phyloP scores from a whole-genome alignment of 306 rosid species.

The Lathyrus aphaca region DNA sequence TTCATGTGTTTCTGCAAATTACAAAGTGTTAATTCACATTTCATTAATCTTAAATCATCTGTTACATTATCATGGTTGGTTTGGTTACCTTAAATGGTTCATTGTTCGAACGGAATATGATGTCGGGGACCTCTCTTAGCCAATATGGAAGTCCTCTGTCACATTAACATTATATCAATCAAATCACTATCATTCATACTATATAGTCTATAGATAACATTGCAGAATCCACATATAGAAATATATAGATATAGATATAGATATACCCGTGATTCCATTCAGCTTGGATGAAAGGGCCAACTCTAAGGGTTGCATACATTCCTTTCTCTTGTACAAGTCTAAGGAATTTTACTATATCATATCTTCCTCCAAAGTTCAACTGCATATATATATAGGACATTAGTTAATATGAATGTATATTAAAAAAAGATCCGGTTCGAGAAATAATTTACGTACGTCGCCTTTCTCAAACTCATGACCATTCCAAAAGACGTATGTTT shows the following conservation, averaged over 20 bases:
- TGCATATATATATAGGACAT: slow-evolving; percentile 34
- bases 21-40: background rate
- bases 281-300: slow-evolving; percentile 98
- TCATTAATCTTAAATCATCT: background rate
- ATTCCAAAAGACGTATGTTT: slow-evolving; percentile 94
- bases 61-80: background rate
- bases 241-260: slow-evolving; percentile 28
- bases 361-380: slow-evolving; percentile 54
- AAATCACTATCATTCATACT: background rate
- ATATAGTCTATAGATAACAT: background rate
- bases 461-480: slow-evolving; percentile 77
- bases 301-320: slow-evolving; percentile 76
- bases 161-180: slow-evolving; percentile 29
- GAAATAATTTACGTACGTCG: slow-evolving; percentile 44
- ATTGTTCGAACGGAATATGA: slow-evolving; percentile 77
- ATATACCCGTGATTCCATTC: slow-evolving; percentile 98
- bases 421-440: background rate
- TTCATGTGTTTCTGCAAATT: slow-evolving; percentile 70
- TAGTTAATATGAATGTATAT: background rate
- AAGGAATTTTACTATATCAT: slow-evolving; percentile 73
- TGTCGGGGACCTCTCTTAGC: slow-evolving; percentile 82
- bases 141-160: slow-evolving; percentile 96
- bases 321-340: slow-evolving; percentile 53
- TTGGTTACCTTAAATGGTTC: slow-evolving; percentile 70
- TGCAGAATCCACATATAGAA: background rate